phyloP scores from a whole-genome alignment of 2,329 filamentous ascomycete genomes.

The Aspergillus floridensis region DNA sequence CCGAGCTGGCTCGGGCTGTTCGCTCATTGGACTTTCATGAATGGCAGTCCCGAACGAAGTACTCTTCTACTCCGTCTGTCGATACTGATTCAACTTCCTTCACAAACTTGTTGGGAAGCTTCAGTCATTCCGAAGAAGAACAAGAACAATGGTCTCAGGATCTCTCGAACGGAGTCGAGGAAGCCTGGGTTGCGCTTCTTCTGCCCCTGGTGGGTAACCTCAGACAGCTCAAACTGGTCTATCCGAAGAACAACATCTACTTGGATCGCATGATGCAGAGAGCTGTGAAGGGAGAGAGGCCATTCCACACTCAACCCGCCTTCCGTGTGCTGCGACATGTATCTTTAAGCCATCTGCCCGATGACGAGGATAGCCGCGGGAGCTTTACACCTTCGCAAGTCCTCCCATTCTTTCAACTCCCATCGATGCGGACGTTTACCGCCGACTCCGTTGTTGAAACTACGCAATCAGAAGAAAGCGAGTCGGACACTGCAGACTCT shows the following conservation, averaged over 20 bases:
- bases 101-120: conserved; percentile 1
- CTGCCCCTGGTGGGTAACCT: conserved; percentile 27
- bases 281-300: conserved; percentile 18
- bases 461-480: not conserved
- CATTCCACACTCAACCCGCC: conserved; percentile 16
- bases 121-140: conserved; percentile 23
- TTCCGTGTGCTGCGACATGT: conserved; percentile 23
- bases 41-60: conserved; percentile 16
- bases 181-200: conserved; percentile 29
- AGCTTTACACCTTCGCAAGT: conserved; percentile 19
- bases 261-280: conserved; percentile 23
- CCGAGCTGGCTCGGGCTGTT: conserved; percentile 24
- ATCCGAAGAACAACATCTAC: conserved; percentile 20
- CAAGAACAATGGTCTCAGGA: conserved; percentile 21
- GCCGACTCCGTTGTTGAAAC: conserved; percentile 29
- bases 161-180: conserved; percentile 21
- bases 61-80: not conserved
- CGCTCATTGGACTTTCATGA: conserved; percentile 22
- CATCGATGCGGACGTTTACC: conserved; percentile 21
- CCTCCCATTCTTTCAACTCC: conserved; percentile 26
- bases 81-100: conserved; percentile 12
- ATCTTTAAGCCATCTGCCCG: conserved; percentile 16
- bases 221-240: conserved; percentile 19
- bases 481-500: not conserved
- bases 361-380: conserved; percentile 9